Conservation (phyloP, 192 early-diverging fungal species). For the Oehlia diaphana region DNA sequence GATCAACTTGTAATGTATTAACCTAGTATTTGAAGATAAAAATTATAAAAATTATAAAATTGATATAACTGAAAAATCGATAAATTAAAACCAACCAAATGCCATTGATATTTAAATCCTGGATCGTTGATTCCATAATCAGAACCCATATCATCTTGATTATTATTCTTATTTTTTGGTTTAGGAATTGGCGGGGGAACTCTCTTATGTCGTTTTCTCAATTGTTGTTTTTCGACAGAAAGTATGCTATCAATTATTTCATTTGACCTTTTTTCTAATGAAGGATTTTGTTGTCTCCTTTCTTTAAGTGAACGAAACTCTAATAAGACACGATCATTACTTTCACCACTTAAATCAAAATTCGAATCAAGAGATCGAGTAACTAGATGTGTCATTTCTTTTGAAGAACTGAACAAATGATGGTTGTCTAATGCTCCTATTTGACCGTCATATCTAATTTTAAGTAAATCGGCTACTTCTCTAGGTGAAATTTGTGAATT, state of each 20-base stretch:
- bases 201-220: constrained; percentile 40
- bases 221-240: constrained; percentile 39
- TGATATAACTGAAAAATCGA: not conserved
- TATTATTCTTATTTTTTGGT: constrained; percentile 24
- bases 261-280: constrained; percentile 20
- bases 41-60: not conserved
- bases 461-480: constrained; percentile 41
- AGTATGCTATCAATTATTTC: constrained; percentile 19
- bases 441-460: constrained; percentile 52
- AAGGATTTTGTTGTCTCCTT: not conserved
- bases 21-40: constrained; percentile 36
- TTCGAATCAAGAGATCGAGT: constrained; percentile 30
- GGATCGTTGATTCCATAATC: constrained; percentile 69
- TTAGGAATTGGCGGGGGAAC: constrained; percentile 22
- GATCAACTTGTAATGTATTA: constrained; percentile 52
- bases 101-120: constrained; percentile 77
- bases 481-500: constrained; percentile 33
- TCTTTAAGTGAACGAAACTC: constrained; percentile 33
- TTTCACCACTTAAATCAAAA: not conserved
- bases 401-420: constrained; percentile 61
- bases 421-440: constrained; percentile 69
- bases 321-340: constrained; percentile 42
- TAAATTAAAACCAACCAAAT: constrained; percentile 58
- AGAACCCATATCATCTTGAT: constrained; percentile 22
- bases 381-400: constrained; percentile 16